Evolutionary conservation across 495 filamentous ascomycete genomes (phyloP).

Genomic region (Astrothelium subdiscretum): DNA sequence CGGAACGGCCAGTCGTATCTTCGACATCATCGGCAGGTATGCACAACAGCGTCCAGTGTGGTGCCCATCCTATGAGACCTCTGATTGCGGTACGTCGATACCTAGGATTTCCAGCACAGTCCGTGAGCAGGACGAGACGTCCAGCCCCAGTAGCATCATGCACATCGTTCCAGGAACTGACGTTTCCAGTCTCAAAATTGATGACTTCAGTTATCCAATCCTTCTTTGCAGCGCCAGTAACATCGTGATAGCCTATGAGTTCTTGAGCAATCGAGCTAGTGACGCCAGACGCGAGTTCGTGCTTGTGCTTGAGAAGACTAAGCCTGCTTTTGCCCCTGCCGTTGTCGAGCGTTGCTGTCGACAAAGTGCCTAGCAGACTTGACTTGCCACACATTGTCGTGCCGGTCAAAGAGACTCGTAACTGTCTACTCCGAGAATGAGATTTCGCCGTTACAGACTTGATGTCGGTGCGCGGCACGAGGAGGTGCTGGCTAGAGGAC

Average conservation of each 20-base stretch:
- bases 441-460: neutral
- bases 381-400: constrained; percentile 92
- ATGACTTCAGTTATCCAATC: constrained; percentile 45
- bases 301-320: constrained; percentile 81
- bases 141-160: constrained; percentile 62
- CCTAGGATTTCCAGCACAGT: constrained; percentile 80
- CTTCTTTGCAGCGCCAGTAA: constrained; percentile 13
- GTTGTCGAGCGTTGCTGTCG: constrained; percentile 80
- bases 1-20: constrained; percentile 30
- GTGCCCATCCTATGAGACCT: constrained; percentile 88
- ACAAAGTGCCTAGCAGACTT: constrained; percentile 76
- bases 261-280: constrained; percentile 92
- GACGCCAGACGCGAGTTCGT: constrained; percentile 81
- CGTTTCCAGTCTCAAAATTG: constrained; percentile 77
- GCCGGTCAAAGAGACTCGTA: constrained; percentile 84
- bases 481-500: neutral
- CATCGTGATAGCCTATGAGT: constrained; percentile 65
- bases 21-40: constrained; percentile 69
- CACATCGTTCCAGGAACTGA: constrained; percentile 90
- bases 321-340: constrained; percentile 80
- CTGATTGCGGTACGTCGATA: constrained; percentile 80
- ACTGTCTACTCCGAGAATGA: constrained; percentile 36
- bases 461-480: neutral
- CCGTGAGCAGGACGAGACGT: constrained; percentile 74
- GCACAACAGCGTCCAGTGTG: constrained; percentile 84